Evolutionary conservation across 148 eudicot genomes (phyloP).

Genomic region (Chenopodium berlandieri): DNA sequence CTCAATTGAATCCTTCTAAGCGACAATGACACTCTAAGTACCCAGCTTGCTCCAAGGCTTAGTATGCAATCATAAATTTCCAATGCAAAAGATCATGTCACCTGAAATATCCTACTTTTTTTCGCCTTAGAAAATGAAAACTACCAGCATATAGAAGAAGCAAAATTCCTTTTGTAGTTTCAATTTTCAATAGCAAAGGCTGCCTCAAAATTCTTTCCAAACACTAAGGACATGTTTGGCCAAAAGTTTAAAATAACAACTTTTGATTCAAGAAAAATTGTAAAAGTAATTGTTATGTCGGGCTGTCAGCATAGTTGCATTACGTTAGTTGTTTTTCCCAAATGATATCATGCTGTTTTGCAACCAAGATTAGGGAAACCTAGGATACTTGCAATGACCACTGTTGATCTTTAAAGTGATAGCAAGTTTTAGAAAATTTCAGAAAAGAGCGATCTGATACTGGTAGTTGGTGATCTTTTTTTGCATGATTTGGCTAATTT

Average conservation of each 20-base stretch:
- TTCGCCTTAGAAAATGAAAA: background rate
- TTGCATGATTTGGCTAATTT: background rate
- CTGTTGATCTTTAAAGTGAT: background rate
- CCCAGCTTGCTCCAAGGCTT: background rate
- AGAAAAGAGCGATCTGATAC: background rate
- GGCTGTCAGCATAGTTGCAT: background rate
- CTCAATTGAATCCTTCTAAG: no score
- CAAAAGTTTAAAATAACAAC: no score
- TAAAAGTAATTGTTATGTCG: no score
- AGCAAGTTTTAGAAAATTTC: background rate
- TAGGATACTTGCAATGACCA: background rate
- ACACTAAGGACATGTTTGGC: background rate
- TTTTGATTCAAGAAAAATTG: no score
- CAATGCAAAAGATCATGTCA: background rate
- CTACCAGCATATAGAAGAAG: background rate
- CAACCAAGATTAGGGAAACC: background rate
- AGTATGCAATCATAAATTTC: background rate
- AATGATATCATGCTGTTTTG: background rate
- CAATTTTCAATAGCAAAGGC: background rate
- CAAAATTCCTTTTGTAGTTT: background rate
- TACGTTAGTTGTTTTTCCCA: background rate
- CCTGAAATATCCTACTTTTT: background rate
- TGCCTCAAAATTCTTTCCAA: background rate
- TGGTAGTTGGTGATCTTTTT: background rate
- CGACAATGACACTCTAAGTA: no score